Evolutionary conservation across 371 early-diverging fungal species (phyloP).

Genomic region (Zopfochytrium polystomum): DNA sequence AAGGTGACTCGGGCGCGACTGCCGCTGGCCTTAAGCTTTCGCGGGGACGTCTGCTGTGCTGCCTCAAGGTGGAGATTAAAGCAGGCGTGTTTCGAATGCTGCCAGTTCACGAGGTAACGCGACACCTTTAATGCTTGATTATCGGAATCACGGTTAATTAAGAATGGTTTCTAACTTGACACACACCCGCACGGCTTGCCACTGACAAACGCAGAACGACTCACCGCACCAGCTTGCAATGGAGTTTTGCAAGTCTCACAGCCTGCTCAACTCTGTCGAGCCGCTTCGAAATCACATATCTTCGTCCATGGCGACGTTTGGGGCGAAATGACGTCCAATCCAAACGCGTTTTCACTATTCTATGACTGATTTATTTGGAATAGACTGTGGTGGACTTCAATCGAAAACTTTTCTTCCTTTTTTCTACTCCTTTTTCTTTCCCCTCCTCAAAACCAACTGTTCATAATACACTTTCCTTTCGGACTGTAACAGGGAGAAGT

Average conservation of each 20-base stretch:
- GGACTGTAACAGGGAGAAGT: too few species aligned
- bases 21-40: neutral
- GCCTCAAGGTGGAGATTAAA: slow-evolving; percentile 43
- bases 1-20: neutral
- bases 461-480: too few species aligned
- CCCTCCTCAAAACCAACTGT: too few species aligned
- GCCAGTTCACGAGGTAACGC: slow-evolving; percentile 47
- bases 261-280: slow-evolving; percentile 28
- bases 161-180: neutral
- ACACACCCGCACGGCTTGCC: neutral
- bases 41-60: slow-evolving; percentile 34
- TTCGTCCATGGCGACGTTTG: slow-evolving; percentile 31
- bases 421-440: too few species aligned
- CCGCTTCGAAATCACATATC: slow-evolving; percentile 35
- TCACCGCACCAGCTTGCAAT: slow-evolving; percentile 29
- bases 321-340: slow-evolving; percentile 7
- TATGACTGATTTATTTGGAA: too few species aligned
- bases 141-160: neutral
- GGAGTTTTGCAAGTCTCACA: slow-evolving; percentile 35
- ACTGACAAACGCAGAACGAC: slow-evolving; percentile 27
- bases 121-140: too few species aligned
- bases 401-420: too few species aligned
- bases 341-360: too few species aligned
- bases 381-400: too few species aligned
- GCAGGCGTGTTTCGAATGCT: slow-evolving; percentile 43